Evolutionary conservation across 78 protist genomes (phyloP).

Genomic region (Salpingoeca rosetta): DNA sequence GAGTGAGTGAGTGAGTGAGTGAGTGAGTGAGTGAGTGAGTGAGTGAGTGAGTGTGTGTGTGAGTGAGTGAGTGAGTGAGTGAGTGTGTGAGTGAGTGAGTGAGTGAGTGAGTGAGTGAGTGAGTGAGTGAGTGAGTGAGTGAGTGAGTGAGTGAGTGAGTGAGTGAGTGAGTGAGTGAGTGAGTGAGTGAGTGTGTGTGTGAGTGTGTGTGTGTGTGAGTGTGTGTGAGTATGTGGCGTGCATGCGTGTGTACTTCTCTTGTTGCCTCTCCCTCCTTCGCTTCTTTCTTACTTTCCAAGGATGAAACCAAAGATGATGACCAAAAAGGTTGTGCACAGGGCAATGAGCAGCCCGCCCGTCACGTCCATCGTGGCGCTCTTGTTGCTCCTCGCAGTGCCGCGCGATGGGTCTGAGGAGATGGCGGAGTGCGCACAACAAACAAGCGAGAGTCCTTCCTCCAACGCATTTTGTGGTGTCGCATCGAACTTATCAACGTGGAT

Average conservation of each 20-base stretch:
- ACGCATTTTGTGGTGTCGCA: too few relatives aligned
- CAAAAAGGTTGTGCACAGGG: too few relatives aligned
- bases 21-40: background rate
- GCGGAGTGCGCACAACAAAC: too few relatives aligned
- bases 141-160: constrained; percentile 3
- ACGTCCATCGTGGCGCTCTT: too few relatives aligned
- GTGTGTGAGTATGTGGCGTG: background rate
- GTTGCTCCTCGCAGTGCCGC: too few relatives aligned
- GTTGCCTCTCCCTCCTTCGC: background rate
- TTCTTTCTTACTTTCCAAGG: background rate
- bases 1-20: background rate
- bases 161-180: background rate
- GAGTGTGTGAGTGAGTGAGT: background rate
- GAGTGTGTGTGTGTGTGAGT: background rate
- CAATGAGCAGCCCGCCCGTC: too few relatives aligned
- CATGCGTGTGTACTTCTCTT: background rate
- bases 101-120: background rate
- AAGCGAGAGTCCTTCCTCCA: too few relatives aligned
- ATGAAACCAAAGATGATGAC: background rate
- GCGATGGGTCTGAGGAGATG: too few relatives aligned
- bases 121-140: background rate
- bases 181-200: background rate
- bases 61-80: background rate
- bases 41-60: background rate
- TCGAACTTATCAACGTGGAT: too few relatives aligned